Conservation (phyloP, 2,329 filamentous ascomycete genomes). For the Cryphonectria parasitica region DNA sequence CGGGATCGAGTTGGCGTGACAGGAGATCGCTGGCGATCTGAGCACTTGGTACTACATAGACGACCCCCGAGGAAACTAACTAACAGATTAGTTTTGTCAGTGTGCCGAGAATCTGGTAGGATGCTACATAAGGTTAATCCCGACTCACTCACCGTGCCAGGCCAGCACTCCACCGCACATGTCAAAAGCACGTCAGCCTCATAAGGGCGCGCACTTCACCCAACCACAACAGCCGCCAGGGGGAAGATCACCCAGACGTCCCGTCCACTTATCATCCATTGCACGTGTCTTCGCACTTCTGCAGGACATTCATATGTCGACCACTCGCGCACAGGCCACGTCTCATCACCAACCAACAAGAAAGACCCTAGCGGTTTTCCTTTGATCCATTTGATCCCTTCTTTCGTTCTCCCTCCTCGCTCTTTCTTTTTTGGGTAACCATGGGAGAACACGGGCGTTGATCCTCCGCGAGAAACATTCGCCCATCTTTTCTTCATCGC, state of each 20-base stretch:
- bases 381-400: too few species aligned
- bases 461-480: too few species aligned
- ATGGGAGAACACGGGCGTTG: too few species aligned
- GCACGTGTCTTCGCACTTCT: constrained; percentile 21
- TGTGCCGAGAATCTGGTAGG: neutral
- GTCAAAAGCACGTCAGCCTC: constrained; percentile 8
- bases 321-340: neutral
- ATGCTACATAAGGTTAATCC: constrained; percentile 3
- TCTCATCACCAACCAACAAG: neutral
- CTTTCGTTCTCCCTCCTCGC: neutral
- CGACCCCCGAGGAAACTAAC: neutral
- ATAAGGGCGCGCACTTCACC: neutral
- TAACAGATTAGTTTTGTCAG: neutral
- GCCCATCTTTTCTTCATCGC: too few species aligned
- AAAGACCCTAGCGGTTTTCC: too few species aligned
- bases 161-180: neutral
- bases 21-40: constrained; percentile 4
- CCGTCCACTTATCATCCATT: constrained; percentile 17
- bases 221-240: neutral
- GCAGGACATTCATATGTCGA: constrained; percentile 14
- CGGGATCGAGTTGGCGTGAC: constrained; percentile 28
- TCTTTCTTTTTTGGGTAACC: neutral
- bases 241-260: neutral
- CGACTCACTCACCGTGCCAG: neutral
- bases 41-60: neutral